Evolutionary conservation across 768 basidiomycete species (phyloP).

Genomic region (Mycena chlorophos): DNA sequence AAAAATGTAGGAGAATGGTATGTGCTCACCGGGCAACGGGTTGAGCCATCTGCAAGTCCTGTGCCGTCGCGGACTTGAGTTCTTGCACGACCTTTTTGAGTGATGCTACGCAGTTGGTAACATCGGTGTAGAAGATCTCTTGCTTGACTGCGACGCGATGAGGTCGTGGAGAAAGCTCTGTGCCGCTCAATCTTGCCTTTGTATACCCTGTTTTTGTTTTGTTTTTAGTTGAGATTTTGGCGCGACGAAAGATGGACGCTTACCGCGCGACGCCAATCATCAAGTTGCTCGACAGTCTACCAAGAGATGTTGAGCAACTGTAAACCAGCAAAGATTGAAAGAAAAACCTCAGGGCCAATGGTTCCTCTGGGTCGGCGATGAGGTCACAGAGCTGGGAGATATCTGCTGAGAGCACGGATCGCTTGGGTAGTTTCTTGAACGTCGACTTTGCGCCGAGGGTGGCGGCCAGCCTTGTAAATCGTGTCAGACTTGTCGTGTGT

Average conservation of each 20-base stretch:
- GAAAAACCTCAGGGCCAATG: slow-evolving; percentile 67
- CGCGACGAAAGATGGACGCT: slow-evolving; percentile 20
- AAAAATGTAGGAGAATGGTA: neutral
- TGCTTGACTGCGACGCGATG: slow-evolving; percentile 61
- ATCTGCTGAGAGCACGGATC: slow-evolving; percentile 82
- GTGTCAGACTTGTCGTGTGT: neutral
- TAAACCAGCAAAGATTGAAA: neutral
- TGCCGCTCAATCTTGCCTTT: slow-evolving; percentile 35
- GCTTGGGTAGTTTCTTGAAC: slow-evolving; percentile 79
- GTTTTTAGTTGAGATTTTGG: too few species aligned
- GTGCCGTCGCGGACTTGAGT: slow-evolving; percentile 45
- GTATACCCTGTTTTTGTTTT: too few species aligned
- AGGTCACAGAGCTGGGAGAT: slow-evolving; percentile 78
- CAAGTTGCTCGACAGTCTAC: slow-evolving; percentile 74
- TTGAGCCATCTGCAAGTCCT: slow-evolving; percentile 71
- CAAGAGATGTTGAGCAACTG: neutral
- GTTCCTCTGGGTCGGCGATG: slow-evolving; percentile 81
- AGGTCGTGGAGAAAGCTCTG: slow-evolving; percentile 4
- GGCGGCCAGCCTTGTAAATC: slow-evolving; percentile 77
- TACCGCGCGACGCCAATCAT: slow-evolving; percentile 90
- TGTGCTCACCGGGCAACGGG: slow-evolving; percentile 56
- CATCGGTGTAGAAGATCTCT: slow-evolving; percentile 80
- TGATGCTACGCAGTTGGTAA: slow-evolving; percentile 71
- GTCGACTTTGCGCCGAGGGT: slow-evolving; percentile 87
- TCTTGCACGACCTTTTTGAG: slow-evolving; percentile 81